Evolutionary conservation across 1,284 basidiomycete species (phyloP).

Genomic region (Apiotrichum veenhuisii): DNA sequence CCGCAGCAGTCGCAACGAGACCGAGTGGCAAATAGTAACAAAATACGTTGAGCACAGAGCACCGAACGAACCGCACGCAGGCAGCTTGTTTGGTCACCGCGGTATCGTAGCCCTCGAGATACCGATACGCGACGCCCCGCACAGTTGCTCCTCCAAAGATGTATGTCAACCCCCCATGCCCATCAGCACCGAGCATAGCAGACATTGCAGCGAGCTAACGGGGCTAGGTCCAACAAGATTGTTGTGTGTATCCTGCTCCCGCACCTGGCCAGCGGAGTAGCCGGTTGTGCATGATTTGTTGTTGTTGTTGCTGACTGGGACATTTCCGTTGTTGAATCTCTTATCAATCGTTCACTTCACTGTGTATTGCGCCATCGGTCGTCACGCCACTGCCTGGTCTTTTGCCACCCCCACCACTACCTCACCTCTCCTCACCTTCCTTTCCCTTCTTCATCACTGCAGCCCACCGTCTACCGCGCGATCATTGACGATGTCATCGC

Average conservation of each 20-base stretch:
- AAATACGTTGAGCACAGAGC: too few species aligned
- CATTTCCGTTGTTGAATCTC: background rate
- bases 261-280: background rate
- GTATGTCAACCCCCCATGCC: too few species aligned
- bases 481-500: conserved; percentile 96
- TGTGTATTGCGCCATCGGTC: background rate
- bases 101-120: too few species aligned
- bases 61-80: too few species aligned
- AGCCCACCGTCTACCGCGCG: conserved; percentile 85
- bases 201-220: too few species aligned
- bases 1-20: too few species aligned
- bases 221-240: conserved; percentile 50
- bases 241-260: conserved; percentile 38
- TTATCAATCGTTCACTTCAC: background rate
- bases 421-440: background rate
- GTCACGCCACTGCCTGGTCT: background rate
- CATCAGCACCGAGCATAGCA: too few species aligned
- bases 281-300: background rate
- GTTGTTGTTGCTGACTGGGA: background rate
- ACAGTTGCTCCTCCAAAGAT: conserved; percentile 11
- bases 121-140: too few species aligned
- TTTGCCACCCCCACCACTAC: too few species aligned
- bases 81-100: too few species aligned
- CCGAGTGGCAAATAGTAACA: too few species aligned
- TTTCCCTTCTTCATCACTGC: background rate